A percentile compares a stretch with the other conserved stretches of the same genome.
Evolutionary conservation across 192 early-diverging fungal genomes (phyloP).

Genomic region (Anaeromyces robustus): DNA sequence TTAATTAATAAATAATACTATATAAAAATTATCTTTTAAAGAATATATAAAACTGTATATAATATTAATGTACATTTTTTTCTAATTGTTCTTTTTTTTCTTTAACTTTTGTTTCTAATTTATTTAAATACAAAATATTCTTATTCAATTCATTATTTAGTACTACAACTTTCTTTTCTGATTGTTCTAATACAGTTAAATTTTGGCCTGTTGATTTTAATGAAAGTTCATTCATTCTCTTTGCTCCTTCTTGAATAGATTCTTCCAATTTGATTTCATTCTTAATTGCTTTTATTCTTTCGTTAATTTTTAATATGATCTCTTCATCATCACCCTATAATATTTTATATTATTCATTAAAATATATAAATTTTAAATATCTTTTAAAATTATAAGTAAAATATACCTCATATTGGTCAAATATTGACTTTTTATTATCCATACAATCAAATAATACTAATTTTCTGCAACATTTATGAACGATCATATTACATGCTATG

Average conservation of each 20-base stretch:
- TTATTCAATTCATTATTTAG: not conserved
- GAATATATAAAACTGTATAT: too few relatives aligned
- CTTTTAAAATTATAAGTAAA: too few relatives aligned
- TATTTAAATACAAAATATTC: not conserved
- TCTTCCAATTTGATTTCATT: not conserved
- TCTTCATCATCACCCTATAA: not conserved
- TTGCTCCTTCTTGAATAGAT: not conserved
- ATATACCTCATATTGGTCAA: not conserved
- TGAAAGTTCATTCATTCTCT: not conserved
- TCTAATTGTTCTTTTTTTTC: not conserved
- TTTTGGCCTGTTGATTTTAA: not conserved
- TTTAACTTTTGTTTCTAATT: not conserved
- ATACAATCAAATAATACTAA: not conserved
- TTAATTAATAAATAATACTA: too few relatives aligned
- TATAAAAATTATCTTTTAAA: too few relatives aligned
- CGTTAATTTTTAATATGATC: not conserved
- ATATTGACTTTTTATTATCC: not conserved
- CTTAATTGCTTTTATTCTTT: not conserved
- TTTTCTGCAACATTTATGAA: not conserved
- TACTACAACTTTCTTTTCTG: not conserved
- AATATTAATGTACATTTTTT: not conserved
- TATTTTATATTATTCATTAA: not conserved
- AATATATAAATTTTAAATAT: not conserved
- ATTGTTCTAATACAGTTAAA: not conserved
- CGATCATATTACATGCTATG: not conserved